Percentiles rank a stretch among this genome's conserved stretches.
Evolutionary conservation across 257 asterid species (phyloP).

Genomic region (Fraxinus anomala): DNA sequence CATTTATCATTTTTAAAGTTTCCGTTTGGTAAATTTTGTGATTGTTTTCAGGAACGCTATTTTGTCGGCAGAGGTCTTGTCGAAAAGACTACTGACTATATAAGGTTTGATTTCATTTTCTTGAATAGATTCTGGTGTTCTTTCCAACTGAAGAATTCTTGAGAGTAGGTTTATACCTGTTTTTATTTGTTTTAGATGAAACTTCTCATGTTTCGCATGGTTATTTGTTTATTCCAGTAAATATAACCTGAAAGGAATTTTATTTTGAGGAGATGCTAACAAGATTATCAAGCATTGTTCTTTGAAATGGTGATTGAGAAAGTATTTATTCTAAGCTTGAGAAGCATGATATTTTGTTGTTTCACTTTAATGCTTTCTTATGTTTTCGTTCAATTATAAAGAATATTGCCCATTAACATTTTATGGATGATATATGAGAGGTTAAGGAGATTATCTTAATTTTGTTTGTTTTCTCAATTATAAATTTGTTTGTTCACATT

Average conservation of each 20-base stretch:
- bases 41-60: slow-evolving; percentile 80
- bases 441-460: not conserved
- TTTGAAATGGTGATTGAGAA: not conserved
- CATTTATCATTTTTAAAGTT: not conserved
- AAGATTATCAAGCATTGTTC: not conserved
- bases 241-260: not conserved
- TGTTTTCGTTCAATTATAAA: not conserved
- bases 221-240: not conserved
- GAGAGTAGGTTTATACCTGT: slow-evolving; percentile 11
- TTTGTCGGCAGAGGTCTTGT: slow-evolving; percentile 99
- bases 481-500: not conserved
- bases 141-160: not conserved
- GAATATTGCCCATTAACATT: not conserved
- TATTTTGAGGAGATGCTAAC: not conserved
- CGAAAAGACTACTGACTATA: slow-evolving; percentile 76
- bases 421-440: not conserved
- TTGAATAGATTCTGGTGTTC: slow-evolving; percentile 21
- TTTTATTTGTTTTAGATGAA: not conserved
- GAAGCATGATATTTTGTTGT: not conserved
- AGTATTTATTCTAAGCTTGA: not conserved
- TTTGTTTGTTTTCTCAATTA: not conserved
- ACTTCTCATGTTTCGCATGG: not conserved
- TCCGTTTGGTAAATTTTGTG: slow-evolving; percentile 3
- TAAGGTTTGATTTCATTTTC: slow-evolving; percentile 56
- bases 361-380: not conserved